phyloP scores from a whole-genome alignment of 1,139 yeast genomes.

The Wickerhamiella pararugosa region DNA sequence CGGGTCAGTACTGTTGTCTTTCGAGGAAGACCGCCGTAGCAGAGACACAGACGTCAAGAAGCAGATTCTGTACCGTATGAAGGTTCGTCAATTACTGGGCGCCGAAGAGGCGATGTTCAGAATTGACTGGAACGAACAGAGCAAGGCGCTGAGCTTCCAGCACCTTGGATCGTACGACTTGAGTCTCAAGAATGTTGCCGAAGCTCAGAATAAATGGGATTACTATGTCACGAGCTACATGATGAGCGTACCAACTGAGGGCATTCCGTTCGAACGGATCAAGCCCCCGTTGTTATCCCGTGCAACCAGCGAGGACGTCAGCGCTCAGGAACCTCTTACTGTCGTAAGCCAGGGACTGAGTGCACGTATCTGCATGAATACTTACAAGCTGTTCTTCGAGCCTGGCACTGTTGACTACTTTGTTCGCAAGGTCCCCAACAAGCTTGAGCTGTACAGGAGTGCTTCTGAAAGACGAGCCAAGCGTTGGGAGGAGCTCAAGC shows the following conservation, averaged over 20 bases:
- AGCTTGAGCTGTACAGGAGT: slow-evolving; percentile 2
- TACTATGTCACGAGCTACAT: slow-evolving; percentile 85
- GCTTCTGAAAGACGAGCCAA: slow-evolving; percentile 13
- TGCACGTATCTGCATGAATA: slow-evolving; percentile 65
- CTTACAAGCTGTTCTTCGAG: slow-evolving; percentile 71
- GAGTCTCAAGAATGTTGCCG: slow-evolving; percentile 63
- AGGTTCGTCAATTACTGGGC: slow-evolving; percentile 67
- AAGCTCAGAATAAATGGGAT: slow-evolving; percentile 73
- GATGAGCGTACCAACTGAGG: slow-evolving; percentile 95
- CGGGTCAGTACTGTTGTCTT: slow-evolving; percentile 63
- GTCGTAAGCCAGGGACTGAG: slow-evolving; percentile 55
- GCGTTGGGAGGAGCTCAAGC: slow-evolving; percentile 14
- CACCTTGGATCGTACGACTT: slow-evolving; percentile 63
- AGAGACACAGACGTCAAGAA: slow-evolving; percentile 50
- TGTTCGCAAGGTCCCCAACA: slow-evolving; percentile 8
- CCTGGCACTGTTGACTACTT: slow-evolving; percentile 72
- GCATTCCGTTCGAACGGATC: slow-evolving; percentile 57
- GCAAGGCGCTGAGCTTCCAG: slow-evolving; percentile 51
- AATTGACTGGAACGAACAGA: slow-evolving; percentile 48
- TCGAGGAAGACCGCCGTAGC: slow-evolving; percentile 61
- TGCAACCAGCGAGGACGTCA: slow-evolving; percentile 36
- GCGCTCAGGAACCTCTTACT: slow-evolving; percentile 34
- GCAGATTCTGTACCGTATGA: slow-evolving; percentile 82
- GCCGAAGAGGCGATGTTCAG: slow-evolving; percentile 88
- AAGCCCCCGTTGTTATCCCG: slow-evolving; percentile 23